Evolutionary conservation across 163 green algal genomes (phyloP).

Genomic region (Chlamydomonas reinhardtii): DNA sequence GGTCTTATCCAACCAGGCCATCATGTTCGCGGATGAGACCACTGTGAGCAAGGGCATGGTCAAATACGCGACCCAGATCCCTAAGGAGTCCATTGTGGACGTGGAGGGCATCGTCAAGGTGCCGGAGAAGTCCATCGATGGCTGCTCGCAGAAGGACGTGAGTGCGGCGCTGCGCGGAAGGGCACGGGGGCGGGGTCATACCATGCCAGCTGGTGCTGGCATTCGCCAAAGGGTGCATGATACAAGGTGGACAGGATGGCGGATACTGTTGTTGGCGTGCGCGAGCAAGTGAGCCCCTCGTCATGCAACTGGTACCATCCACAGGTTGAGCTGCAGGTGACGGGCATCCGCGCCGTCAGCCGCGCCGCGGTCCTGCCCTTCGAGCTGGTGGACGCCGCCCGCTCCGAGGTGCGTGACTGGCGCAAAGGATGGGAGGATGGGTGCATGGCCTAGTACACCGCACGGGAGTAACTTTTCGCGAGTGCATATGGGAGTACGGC

Average conservation of each 20-base stretch:
- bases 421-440: neutral
- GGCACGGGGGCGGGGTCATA: too few species aligned
- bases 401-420: conserved; percentile 67
- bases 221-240: too few species aligned
- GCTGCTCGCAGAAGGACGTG: conserved; percentile 83
- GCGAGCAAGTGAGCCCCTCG: neutral
- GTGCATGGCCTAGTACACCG: too few species aligned
- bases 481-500: too few species aligned
- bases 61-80: conserved; percentile 93
- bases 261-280: too few species aligned
- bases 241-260: neutral
- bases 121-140: conserved; percentile 73
- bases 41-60: conserved; percentile 96
- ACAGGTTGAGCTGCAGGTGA: conserved; percentile 89
- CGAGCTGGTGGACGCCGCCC: conserved; percentile 89
- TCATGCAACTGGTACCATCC: neutral
- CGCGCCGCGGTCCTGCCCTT: conserved; percentile 91
- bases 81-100: conserved; percentile 96
- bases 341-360: conserved; percentile 80
- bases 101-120: conserved; percentile 75
- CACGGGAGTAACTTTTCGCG: too few species aligned
- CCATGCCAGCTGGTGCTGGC: too few species aligned
- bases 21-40: conserved; percentile 91
- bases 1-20: conserved; percentile 58
- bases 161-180: too few species aligned